Evolutionary conservation across 257 asterid genomes (phyloP), one percentile per base, ranked within the genome.

Genomic region (Nicotiana benthamiana): DNA sequence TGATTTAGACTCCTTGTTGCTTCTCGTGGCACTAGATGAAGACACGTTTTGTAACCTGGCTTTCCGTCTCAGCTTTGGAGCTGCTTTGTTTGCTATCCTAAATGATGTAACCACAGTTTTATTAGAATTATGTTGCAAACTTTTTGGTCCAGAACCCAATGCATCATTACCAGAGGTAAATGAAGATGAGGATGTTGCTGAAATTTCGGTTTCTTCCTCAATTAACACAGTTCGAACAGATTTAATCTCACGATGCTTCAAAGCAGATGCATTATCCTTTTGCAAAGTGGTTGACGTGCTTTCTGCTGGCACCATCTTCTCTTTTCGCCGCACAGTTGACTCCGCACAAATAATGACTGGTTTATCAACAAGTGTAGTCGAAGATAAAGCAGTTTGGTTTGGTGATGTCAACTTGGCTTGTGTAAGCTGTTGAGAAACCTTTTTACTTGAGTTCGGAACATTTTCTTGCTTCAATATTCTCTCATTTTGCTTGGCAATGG

Each of bases 1-100:
- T 54, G 91, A 65, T 84, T 83, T 87, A 78, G 80, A 75, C 17
- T 87, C 97, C 87, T 83, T 91, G 75, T 81, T 88, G 84, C 85
- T 86, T 87, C 87, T 91, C 9, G 75, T 79, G 57, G 83, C 82
- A 77, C 81, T 89, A 43, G 97, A 83, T 32, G 96, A 83, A 82
- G 94, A 72, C 70, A 81, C 82, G 26, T 81, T 84, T 80, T 82
- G 97, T 81, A 83, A 78, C 83, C 86, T 91, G 11, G 89, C 81
- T 81, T 93, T 95, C 75, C 90, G 85, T 68, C 90, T 87, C 82
- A 60, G 80, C 88, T 87, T 93, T 17, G 93, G 89, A 18, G 89
- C 86, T 43, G 89, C 79, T 84, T 86, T 92, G 62, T 87, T 88
- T 2, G 83, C 85, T 28, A 75, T 86, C 83, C 85, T 86, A 80